phyloP scores from a whole-genome alignment of 306 rosid species.

The Benincasa hispida region DNA sequence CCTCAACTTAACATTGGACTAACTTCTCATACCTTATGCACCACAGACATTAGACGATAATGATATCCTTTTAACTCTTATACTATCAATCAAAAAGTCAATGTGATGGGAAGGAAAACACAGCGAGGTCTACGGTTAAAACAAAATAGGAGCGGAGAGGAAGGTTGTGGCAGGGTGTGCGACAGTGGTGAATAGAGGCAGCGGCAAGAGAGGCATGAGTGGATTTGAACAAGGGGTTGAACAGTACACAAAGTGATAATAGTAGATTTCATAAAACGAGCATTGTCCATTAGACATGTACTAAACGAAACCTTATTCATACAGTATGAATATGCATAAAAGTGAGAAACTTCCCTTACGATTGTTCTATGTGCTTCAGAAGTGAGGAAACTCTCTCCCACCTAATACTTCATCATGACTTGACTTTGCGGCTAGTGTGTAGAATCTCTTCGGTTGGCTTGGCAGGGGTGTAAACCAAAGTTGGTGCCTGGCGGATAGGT shows the following conservation, averaged over 20 bases:
- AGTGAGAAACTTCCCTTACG: too few relatives aligned
- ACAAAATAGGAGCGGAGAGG: background rate
- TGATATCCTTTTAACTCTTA: background rate
- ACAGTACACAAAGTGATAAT: background rate
- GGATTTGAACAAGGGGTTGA: background rate
- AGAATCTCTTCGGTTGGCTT: too few relatives aligned
- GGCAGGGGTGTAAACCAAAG: too few relatives aligned
- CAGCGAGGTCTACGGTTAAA: background rate
- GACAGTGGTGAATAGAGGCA: background rate
- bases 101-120: background rate
- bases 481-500: too few relatives aligned
- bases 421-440: too few relatives aligned
- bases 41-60: background rate
- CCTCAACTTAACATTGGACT: background rate
- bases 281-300: background rate
- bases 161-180: background rate
- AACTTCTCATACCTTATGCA: background rate
- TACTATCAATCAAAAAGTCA: background rate
- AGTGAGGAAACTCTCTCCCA: too few relatives aligned
- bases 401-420: too few relatives aligned
- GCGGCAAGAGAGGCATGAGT: background rate
- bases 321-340: background rate
- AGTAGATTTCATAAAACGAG: background rate
- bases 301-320: background rate
- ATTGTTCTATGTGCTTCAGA: too few relatives aligned